These are phyloP conservation scores for Hyaloscypha bicolor DNA, from an alignment of 495 filamentous ascomycete genomes.

Conservation along the genomic window DNA sequence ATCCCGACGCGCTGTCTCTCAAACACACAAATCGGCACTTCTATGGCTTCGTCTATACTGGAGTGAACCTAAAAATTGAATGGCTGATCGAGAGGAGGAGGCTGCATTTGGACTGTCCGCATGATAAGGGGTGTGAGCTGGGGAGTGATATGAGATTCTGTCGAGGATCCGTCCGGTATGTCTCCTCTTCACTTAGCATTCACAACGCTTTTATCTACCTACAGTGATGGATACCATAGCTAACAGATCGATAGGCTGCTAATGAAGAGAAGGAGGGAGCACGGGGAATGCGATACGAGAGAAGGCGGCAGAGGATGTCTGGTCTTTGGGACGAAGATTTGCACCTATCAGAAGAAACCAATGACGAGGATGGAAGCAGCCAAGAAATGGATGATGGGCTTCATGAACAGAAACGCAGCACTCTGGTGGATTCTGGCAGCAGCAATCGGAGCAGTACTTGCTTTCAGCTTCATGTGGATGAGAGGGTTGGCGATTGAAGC, in stretches of 20 bases:
- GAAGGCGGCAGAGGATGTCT: conserved; percentile 53
- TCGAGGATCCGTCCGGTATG: conserved; percentile 52
- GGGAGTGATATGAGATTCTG: conserved; percentile 55
- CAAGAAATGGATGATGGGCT: conserved; percentile 8
- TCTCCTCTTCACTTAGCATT: background rate
- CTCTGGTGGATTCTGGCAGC: conserved; percentile 14
- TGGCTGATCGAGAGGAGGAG: conserved; percentile 64
- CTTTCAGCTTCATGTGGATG: conserved; percentile 1
- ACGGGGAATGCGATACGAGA: conserved; percentile 54
- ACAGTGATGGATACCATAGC: background rate
- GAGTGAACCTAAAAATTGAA: conserved; percentile 63
- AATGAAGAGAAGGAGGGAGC: conserved; percentile 55
- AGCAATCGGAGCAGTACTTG: conserved; percentile 3
- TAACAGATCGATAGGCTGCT: conserved; percentile 39
- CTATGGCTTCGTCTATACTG: conserved; percentile 64
- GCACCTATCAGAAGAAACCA: conserved; percentile 28
- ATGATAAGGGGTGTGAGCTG: conserved; percentile 49
- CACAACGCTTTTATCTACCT: background rate
- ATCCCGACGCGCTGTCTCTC: conserved; percentile 60
- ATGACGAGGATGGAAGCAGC: background rate
- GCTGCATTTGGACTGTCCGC: conserved; percentile 54
- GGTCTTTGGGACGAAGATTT: conserved; percentile 49
- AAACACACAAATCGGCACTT: conserved; percentile 67
- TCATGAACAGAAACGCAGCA: background rate
- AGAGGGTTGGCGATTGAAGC: conserved; percentile 2